phyloP scores from a whole-genome alignment of 2,329 filamentous ascomycete species.

The Ascochyta clinopodiicola region DNA sequence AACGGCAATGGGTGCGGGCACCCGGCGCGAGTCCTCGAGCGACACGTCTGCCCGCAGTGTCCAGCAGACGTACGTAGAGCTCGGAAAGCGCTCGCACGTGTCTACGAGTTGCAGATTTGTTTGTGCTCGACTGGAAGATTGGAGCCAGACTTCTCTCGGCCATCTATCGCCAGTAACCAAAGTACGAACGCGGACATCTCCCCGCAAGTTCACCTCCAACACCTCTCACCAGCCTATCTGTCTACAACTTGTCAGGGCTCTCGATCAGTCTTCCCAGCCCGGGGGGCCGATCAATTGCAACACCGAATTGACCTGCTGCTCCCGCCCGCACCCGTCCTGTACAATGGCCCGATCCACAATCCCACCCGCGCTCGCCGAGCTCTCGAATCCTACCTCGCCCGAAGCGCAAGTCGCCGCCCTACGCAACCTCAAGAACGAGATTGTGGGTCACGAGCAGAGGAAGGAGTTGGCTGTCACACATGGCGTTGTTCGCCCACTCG shows the following conservation, averaged over 20 bases:
- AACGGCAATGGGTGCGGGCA: constrained; percentile 2
- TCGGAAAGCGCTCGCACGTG: too few species aligned
- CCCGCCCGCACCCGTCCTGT: neutral
- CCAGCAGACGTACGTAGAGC: neutral
- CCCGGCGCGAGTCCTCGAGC: constrained; percentile 3
- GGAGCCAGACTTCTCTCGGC: neutral
- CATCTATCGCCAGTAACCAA: neutral
- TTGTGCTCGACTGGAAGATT: neutral
- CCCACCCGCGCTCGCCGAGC: constrained; percentile 47
- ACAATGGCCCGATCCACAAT: constrained; percentile 47
- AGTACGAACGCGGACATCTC: constrained; percentile 20
- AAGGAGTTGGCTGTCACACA: constrained; percentile 79
- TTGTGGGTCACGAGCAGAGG: constrained; percentile 84
- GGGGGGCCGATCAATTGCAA: neutral
- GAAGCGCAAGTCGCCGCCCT: constrained; percentile 63
- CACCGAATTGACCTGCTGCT: neutral
- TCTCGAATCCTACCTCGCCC: constrained; percentile 45
- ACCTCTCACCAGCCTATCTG: neutral
- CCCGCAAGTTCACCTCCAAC: constrained; percentile 18
- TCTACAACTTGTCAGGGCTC: neutral
- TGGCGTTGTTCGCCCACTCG: constrained; percentile 71
- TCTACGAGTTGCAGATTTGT: too few species aligned
- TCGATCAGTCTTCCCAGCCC: too few species aligned
- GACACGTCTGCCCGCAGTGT: constrained; percentile 11
- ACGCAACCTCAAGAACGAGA: constrained; percentile 81